Evolutionary conservation across 768 basidiomycete species (phyloP).

Genomic region (Cystoderma amianthinum): DNA sequence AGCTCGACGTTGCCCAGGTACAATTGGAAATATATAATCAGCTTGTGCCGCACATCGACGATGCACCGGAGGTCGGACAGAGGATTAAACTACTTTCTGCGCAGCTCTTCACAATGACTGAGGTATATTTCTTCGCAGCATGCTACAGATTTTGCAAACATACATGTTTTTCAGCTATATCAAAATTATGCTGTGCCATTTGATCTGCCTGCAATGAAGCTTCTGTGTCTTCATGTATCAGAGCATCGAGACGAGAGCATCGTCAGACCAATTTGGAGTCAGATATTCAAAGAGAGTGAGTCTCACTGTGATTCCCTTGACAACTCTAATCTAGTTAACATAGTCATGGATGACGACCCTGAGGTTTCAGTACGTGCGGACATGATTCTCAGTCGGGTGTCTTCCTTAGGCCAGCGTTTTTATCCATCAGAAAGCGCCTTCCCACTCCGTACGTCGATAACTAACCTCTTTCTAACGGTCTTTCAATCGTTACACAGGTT

Average conservation of each 20-base stretch:
- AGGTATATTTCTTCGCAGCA: slow-evolving; percentile 42
- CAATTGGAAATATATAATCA: slow-evolving; percentile 86
- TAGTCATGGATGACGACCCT: slow-evolving; percentile 52
- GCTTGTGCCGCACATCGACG: slow-evolving; percentile 52
- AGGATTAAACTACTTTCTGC: slow-evolving; percentile 54
- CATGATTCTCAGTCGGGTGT: slow-evolving; percentile 53
- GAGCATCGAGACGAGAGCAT: slow-evolving; percentile 84
- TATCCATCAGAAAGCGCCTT: slow-evolving; percentile 90
- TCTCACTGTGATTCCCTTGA: slow-evolving; percentile 4
- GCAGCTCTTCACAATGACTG: slow-evolving; percentile 72
- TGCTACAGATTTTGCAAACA: neutral
- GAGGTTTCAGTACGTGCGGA: slow-evolving; percentile 51
- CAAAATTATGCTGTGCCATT: slow-evolving; percentile 85
- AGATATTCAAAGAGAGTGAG: slow-evolving; percentile 76
- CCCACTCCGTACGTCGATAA: slow-evolving; percentile 62
- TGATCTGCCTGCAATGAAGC: slow-evolving; percentile 73
- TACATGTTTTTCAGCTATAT: slow-evolving; percentile 54
- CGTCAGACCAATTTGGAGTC: slow-evolving; percentile 83
- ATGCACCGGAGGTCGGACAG: slow-evolving; percentile 56
- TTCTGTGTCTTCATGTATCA: slow-evolving; percentile 89
- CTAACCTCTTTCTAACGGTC: neutral
- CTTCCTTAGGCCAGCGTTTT: slow-evolving; percentile 76
- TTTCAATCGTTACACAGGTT: slow-evolving; percentile 40
- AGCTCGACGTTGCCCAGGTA: slow-evolving; percentile 93
- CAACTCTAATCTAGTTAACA: slow-evolving; percentile 2